These are phyloP conservation scores for Solanum microdontum DNA, from an alignment of 257 asterid species.

Conservation along the genomic window DNA sequence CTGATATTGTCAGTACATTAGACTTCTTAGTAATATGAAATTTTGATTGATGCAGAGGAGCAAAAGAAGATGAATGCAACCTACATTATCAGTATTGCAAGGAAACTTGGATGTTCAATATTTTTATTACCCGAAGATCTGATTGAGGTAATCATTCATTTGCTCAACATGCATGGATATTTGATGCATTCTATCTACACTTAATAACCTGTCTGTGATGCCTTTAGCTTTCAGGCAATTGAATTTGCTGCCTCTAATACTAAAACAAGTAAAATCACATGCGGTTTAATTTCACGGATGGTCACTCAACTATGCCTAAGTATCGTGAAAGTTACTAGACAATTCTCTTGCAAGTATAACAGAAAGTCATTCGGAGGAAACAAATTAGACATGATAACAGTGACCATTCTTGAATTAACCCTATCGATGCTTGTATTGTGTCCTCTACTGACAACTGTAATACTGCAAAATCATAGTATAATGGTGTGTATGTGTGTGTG, in stretches of 20 bases:
- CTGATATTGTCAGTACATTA: not conserved
- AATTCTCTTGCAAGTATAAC: not conserved
- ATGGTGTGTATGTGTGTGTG: not conserved
- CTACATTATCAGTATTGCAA: slow-evolving; percentile 85
- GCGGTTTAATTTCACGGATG: not conserved
- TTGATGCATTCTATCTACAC: not conserved
- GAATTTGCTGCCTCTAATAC: not conserved
- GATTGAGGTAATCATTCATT: slow-evolving; percentile 48
- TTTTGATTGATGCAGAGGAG: slow-evolving; percentile 39
- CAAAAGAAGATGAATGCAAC: slow-evolving; percentile 93
- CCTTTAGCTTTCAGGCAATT: not conserved
- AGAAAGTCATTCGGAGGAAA: not conserved
- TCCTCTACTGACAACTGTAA: not conserved
- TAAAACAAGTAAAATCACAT: not conserved
- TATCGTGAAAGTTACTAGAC: not conserved
- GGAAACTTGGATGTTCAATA: slow-evolving; percentile 95
- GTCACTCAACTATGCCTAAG: not conserved
- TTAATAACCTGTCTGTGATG: not conserved
- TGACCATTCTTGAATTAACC: not conserved
- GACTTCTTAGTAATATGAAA: not conserved
- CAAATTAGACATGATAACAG: not conserved
- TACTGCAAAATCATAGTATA: not conserved
- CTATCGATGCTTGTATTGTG: not conserved
- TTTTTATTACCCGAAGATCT: slow-evolving; percentile 92
- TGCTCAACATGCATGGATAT: not conserved